These are phyloP conservation scores for Eutrema heterophyllum DNA, from an alignment of 345 rosid species.

Conservation along the genomic window DNA sequence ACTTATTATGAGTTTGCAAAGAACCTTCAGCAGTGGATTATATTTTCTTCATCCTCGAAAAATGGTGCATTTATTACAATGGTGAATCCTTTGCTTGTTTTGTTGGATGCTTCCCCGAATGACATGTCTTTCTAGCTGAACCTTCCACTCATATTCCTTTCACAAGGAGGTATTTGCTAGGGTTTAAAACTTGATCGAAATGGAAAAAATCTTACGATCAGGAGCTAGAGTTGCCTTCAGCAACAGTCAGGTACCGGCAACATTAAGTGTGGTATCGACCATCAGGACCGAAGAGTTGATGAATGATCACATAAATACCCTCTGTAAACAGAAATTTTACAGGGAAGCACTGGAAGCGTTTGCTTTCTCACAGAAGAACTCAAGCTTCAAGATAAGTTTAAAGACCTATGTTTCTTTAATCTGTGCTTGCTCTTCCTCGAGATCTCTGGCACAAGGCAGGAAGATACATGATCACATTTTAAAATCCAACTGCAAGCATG, in stretches of 20 bases:
- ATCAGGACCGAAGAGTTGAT: conserved; percentile 35
- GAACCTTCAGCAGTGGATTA: neutral
- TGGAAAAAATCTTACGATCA: conserved; percentile 12
- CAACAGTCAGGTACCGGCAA: conserved; percentile 4
- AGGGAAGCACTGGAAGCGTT: conserved; percentile 52
- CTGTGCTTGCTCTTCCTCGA: conserved; percentile 43
- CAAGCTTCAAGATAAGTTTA: conserved; percentile 28
- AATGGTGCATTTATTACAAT: neutral
- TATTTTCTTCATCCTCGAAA: neutral
- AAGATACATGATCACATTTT: conserved; percentile 53
- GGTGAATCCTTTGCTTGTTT: neutral
- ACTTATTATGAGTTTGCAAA: conserved; percentile 5
- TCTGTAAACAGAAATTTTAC: conserved; percentile 35
- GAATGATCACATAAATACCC: conserved; percentile 41
- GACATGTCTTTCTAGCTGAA: conserved; percentile 4
- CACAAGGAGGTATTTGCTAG: neutral
- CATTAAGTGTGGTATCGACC: neutral
- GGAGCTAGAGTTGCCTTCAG: conserved; percentile 11
- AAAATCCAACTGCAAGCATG: conserved; percentile 36
- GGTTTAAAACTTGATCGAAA: neutral
- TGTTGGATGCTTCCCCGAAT: neutral
- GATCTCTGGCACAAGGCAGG: conserved; percentile 46
- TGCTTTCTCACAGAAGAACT: conserved; percentile 28
- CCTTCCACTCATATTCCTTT: conserved; percentile 2
- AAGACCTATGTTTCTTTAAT: conserved; percentile 39